Evolutionary conservation across 2,329 filamentous ascomycete genomes (phyloP), one percentile per base, ranked within the genome.

Genomic region (Colletotrichum sp.): DNA sequence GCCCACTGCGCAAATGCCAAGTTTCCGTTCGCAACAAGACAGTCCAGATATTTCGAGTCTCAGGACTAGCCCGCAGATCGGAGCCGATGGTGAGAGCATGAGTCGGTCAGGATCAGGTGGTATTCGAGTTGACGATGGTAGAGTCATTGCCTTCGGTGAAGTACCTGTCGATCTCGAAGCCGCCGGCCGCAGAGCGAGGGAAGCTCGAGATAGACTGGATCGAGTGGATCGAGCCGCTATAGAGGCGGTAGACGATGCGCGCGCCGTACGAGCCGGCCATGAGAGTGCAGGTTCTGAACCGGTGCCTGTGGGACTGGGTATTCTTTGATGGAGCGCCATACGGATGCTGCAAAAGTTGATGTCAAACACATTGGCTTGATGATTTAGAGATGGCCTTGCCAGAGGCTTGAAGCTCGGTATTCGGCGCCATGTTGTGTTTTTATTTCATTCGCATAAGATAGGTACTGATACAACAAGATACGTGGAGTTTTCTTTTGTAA

Each of bases 81-180:
- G 36, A 13, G 34, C 38, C 8, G 68, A 74, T n/a, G 58, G 70
- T 5, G 74, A 77, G 34, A 71, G 52, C 9, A 75, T 71, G 62
- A 55, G 34, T 8, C 75, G 73, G 36, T 73, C 75, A 8, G 71
- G 58, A 15, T 77, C 75, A 7, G 77, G 75, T 15, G 76, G 76
- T 28, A 77, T 77, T n/a, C 34, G 67, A 18, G 64, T 73, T 21
- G 28, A 52, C 9, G 32, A 62, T 48, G 75, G 76, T 12, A 67
- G 70, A 9, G 58, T 77, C 9, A 71, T 77, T 52, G 69, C 65
- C 9, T 78, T 78, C 66, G 75, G 77, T 16, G 65, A 73, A 13
- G 28, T 71, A 16, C 30, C 56, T 8, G 56, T 76, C 16, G 43
- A 73, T 30, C 32, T 71, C 18, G 75, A 56, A 34, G 73, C 75